Conservation (phyloP, 345 rosid genomes). For the Citrus australasica region DNA sequence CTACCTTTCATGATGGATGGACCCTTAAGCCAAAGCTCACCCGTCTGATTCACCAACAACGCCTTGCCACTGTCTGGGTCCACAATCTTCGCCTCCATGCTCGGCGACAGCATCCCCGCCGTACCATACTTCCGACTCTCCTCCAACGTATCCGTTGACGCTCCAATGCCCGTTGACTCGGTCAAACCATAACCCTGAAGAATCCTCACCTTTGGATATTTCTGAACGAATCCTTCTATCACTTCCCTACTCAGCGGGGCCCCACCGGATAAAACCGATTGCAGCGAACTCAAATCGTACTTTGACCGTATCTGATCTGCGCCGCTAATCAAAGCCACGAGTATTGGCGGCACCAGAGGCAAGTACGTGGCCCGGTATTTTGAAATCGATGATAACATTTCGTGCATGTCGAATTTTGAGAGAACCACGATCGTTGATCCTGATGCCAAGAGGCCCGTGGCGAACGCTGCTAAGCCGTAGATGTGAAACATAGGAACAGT, state of each 20-base stretch:
- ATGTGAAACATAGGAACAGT: slow-evolving; percentile 92
- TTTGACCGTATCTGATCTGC: slow-evolving; percentile 44
- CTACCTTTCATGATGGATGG: slow-evolving; percentile 70
- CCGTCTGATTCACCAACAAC: slow-evolving; percentile 50
- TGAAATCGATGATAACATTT: slow-evolving; percentile 59
- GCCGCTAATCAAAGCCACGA: slow-evolving; percentile 53
- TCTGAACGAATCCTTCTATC: slow-evolving; percentile 55
- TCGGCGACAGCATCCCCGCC: slow-evolving; percentile 59
- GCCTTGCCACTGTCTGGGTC: slow-evolving; percentile 57
- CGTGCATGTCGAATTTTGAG: slow-evolving; percentile 66
- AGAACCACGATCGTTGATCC: slow-evolving; percentile 72
- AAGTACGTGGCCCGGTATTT: slow-evolving; percentile 51
- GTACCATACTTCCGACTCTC: slow-evolving; percentile 76
- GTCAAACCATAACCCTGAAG: slow-evolving; percentile 76
- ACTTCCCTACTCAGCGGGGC: slow-evolving; percentile 82
- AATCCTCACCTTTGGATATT: slow-evolving; percentile 51
- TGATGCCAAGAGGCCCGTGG: slow-evolving; percentile 53
- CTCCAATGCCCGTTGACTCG: slow-evolving; percentile 70
- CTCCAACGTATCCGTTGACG: slow-evolving; percentile 52
- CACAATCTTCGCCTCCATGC: slow-evolving; percentile 68
- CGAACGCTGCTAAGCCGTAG: slow-evolving; percentile 71
- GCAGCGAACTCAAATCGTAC: slow-evolving; percentile 64
- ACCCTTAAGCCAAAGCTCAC: slow-evolving; percentile 76
- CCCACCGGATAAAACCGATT: slow-evolving; percentile 55
- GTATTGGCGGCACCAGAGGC: slow-evolving; percentile 61